These are phyloP conservation scores for Scheffersomyces quercinus DNA, from an alignment of 1,139 yeast species.

Conservation along the genomic window DNA sequence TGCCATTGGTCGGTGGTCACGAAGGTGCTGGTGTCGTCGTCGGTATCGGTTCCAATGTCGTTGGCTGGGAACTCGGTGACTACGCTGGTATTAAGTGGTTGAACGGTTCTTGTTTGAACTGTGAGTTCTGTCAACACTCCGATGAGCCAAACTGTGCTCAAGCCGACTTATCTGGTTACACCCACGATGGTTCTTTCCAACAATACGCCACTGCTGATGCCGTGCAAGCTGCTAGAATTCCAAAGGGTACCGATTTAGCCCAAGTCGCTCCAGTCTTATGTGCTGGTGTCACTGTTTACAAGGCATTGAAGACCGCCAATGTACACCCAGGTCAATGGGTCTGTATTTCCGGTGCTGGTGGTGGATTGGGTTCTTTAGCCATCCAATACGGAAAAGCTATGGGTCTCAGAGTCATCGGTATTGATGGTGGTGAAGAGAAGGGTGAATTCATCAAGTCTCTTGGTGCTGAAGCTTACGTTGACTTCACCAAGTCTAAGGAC, in stretches of 20 bases:
- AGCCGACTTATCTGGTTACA: constrained; percentile 75
- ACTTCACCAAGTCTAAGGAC: constrained; percentile 50
- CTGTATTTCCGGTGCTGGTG: constrained; percentile 80
- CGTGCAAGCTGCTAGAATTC: constrained; percentile 40
- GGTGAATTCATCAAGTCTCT: constrained; percentile 51
- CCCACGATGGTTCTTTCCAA: constrained; percentile 83
- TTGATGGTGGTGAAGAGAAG: constrained; percentile 75
- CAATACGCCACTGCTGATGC: constrained; percentile 71
- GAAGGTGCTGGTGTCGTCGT: constrained; percentile 88
- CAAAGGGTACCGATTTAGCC: constrained; percentile 35
- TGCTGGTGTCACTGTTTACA: constrained; percentile 85
- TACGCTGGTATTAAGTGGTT: constrained; percentile 75
- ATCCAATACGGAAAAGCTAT: constrained; percentile 80
- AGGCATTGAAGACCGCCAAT: constrained; percentile 72
- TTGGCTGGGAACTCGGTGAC: constrained; percentile 73
- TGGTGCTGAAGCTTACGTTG: constrained; percentile 74
- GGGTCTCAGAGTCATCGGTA: constrained; percentile 76
- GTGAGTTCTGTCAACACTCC: constrained; percentile 71
- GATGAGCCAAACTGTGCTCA: constrained; percentile 69
- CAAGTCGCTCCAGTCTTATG: constrained; percentile 49
- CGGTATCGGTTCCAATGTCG: constrained; percentile 66
- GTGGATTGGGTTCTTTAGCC: constrained; percentile 82
- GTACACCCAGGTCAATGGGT: constrained; percentile 76
- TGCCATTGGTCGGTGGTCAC: constrained; percentile 79
- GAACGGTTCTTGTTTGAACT: constrained; percentile 70